Percentiles rank a stretch among this genome's conserved stretches.
Evolutionary conservation across 169 alveolate species (phyloP).

Genomic region (Theileria orientalis): DNA sequence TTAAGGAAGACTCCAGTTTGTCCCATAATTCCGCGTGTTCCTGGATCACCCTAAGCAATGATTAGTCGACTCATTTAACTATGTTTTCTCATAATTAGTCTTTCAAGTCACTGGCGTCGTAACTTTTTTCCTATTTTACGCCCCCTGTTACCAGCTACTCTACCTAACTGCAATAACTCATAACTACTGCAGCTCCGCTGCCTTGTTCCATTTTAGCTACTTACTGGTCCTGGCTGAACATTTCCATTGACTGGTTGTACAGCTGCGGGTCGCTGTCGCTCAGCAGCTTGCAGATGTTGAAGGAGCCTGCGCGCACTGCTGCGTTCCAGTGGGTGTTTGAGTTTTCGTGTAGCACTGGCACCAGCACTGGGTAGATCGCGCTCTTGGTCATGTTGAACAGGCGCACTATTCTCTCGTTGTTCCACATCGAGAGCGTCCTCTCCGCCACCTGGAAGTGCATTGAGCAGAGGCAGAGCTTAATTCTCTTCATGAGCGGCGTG

Average conservation of each 20-base stretch:
- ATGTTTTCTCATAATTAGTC: no score
- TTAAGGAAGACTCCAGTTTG: constrained; percentile 5
- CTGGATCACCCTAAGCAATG: neutral
- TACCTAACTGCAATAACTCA: no score
- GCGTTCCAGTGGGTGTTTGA: constrained; percentile 73
- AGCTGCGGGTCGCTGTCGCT: constrained; percentile 68
- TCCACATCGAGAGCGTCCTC: constrained; percentile 89
- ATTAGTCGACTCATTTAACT: neutral
- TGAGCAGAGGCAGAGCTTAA: constrained; percentile 71
- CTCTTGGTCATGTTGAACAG: constrained; percentile 77
- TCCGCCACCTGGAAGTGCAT: constrained; percentile 89
- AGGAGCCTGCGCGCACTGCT: constrained; percentile 66
- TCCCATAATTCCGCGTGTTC: constrained; percentile 6
- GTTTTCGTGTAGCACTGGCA: constrained; percentile 65
- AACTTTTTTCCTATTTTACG: no score
- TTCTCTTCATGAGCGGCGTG: constrained; percentile 72
- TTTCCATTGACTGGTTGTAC: constrained; percentile 29
- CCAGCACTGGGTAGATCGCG: constrained; percentile 72
- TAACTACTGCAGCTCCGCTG: no score
- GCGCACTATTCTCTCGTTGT: constrained; percentile 83
- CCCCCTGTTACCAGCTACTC: no score
- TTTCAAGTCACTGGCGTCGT: no score
- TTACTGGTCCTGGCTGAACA: neutral
- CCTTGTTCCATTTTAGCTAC: no score
- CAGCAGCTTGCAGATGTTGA: constrained; percentile 65